Evolutionary conservation across 768 basidiomycete species (phyloP), one percentile per base, ranked within the genome.

Genomic region (Serendipita indica): DNA sequence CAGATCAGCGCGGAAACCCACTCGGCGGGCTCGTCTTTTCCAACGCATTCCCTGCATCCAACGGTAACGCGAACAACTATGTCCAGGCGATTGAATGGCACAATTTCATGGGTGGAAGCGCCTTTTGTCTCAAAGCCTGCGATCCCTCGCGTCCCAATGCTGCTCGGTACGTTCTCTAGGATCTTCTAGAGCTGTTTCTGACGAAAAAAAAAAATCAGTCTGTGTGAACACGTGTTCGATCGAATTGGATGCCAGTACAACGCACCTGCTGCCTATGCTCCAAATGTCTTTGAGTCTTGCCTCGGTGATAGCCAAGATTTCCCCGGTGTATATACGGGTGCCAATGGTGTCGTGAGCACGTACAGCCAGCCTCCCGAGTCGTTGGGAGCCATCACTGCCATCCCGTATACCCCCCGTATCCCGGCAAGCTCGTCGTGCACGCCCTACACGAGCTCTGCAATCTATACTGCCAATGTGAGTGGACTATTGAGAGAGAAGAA

Each of bases 1-100:
- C 84, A 61, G 86, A 87, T 67, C 63, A 83, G 78, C 79, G 83
- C 62, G 89, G 88, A n/a, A 91, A 89, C 72, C 85, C 85, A 2
- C 72, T 86, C 27, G 87, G 87, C 62, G 84, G 79, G 49, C 67
- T 88, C 28, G 59, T 86, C 39, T 89, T 76, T 72, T 80, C 84
- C 0, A 81, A 72, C 60, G 76, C 71, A 6, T 82, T 71, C 33
- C 10, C 43, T 14, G 7, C 13, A 10, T 46, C 43, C 14, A 27
- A 27, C 43, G 72, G 72, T 18, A 46, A 46, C 25, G 64, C 64
- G 57, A 64, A 67, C 45, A 32, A 32, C 30, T 54, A 54, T 66
- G 65, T 68, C 5, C 87, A 89, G 65, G 75, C 82, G 33, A 70
- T 72, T 34, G 78, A 86, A 63, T 88, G 86, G 86, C 76, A 77